Evolutionary conservation across 2,329 filamentous ascomycete species (phyloP), one percentile per base, ranked within the genome.

Genomic region (Thelonectria rubi): DNA sequence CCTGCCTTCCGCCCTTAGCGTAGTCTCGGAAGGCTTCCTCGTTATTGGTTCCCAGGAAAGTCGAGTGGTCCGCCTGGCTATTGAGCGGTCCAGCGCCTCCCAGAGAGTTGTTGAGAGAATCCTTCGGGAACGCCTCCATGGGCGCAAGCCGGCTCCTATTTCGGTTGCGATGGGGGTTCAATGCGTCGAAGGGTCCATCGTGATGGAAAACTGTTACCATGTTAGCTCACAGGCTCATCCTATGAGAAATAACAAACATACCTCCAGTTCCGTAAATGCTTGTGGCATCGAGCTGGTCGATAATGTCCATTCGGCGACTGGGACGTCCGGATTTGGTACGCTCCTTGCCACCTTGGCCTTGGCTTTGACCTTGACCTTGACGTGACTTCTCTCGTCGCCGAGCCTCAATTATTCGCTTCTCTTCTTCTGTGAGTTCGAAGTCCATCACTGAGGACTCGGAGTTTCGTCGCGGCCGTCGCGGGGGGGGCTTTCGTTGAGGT

Each of bases 211-310:
- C 93, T 97, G 11, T 72, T 40, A n/a, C 49, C n/a, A 61, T 43
- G 53, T 65, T 51, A 67, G 63, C 24, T 60, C 45, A 37, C 11
- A 7, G 4, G 17, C 17, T 15, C 17, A 8, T 9, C 6, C 9
- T 15, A 40, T 9, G 20, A 7, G 11, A 20, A 17, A 20, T 12
- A 7, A 17, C 12, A 53, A 54, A 88, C 92, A 80, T 82, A 96
- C 93, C 82, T 78, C 94, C 94, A 71, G 91, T 92, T 59, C 95
- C 94, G 74, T 97, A 97, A 69, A 98, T 96, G 76, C 94, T 94
- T 5, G 94, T 97, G 65, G 95, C 94, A 80, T 98, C 95, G 67
- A 99, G 82, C 76, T 97, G 94, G 80, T 99, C 95, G 72, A 99
- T 98, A 47, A 98, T 86, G 75, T 99, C 95, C 66, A 98, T 78